A percentile compares a stretch with the other conserved stretches of the same genome.
phyloP scores from a whole-genome alignment of 208 protist species.

The Histomonas meleagridis region DNA sequence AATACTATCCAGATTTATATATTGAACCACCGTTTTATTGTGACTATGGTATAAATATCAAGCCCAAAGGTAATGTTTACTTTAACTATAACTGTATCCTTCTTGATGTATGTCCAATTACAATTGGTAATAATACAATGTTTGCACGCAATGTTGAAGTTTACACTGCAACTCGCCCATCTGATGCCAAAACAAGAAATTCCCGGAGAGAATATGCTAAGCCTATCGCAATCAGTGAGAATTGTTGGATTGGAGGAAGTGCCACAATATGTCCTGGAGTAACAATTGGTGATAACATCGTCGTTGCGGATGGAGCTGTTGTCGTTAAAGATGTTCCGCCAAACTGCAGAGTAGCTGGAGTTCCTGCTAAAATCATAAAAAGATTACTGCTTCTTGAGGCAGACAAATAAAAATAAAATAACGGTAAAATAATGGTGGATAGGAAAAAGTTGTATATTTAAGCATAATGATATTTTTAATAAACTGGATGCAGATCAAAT shows the following conservation, averaged over 20 bases:
- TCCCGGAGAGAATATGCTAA: constrained; percentile 47
- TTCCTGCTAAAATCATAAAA: constrained; percentile 48
- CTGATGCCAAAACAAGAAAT: constrained; percentile 48
- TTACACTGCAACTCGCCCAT: constrained; percentile 61
- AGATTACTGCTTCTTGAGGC: not conserved
- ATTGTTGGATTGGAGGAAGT: constrained; percentile 45
- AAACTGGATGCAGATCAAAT: no score
- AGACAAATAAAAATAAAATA: not conserved
- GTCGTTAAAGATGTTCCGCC: constrained; percentile 63
- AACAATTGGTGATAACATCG: constrained; percentile 58
- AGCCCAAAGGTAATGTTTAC: constrained; percentile 57
- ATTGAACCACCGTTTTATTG: constrained; percentile 61
- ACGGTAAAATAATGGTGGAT: no score
- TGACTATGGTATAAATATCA: constrained; percentile 64
- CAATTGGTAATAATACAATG: constrained; percentile 58
- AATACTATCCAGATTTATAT: constrained; percentile 44
- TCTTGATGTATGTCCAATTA: constrained; percentile 58
- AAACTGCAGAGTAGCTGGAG: constrained; percentile 62
- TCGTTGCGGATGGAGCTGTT: constrained; percentile 63
- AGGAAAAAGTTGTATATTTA: no score
- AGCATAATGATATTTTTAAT: no score
- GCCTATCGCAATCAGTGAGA: constrained; percentile 43
- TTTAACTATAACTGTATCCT: constrained; percentile 60
- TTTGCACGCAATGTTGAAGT: constrained; percentile 59
- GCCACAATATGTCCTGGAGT: constrained; percentile 58